Evolutionary conservation across 1,284 basidiomycete genomes (phyloP).

Genomic region (Pseudozyma thailandica): DNA sequence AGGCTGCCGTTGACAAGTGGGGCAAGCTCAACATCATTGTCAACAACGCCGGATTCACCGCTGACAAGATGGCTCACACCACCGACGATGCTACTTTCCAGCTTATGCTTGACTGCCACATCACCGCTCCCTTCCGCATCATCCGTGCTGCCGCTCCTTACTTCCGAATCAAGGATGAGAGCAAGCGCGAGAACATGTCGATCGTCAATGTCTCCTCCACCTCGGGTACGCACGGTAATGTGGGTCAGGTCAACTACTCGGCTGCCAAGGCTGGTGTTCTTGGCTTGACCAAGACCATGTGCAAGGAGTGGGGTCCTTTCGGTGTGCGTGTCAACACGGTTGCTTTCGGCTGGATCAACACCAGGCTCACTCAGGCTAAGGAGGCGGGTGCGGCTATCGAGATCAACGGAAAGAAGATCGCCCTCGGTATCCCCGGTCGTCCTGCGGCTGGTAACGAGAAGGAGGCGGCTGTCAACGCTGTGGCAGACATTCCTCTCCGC

Average conservation of each 20-base stretch:
- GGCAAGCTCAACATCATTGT: slow-evolving; percentile 72
- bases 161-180: slow-evolving; percentile 79
- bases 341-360: slow-evolving; percentile 80
- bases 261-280: slow-evolving; percentile 56
- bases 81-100: slow-evolving; percentile 84
- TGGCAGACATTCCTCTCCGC: slow-evolving; percentile 77
- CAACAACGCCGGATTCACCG: slow-evolving; percentile 88
- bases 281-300: slow-evolving; percentile 84
- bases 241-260: slow-evolving; percentile 83
- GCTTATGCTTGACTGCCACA: slow-evolving; percentile 78
- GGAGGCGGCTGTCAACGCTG: slow-evolving; percentile 66
- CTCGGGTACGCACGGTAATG: slow-evolving; percentile 67
- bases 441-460: slow-evolving; percentile 76
- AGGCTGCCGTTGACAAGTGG: slow-evolving; percentile 75
- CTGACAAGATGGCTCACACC: slow-evolving; percentile 85
- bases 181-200: slow-evolving; percentile 74
- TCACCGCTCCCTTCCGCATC: slow-evolving; percentile 77
- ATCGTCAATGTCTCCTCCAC: slow-evolving; percentile 57
- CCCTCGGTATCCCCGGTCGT: slow-evolving; percentile 73
- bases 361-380: slow-evolving; percentile 77
- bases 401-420: slow-evolving; percentile 83
- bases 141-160: slow-evolving; percentile 84
- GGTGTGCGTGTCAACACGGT: slow-evolving; percentile 79
- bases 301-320: slow-evolving; percentile 86
- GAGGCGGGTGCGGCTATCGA: slow-evolving; percentile 80